Percentiles rank a stretch among this genome's conserved stretches.
These are phyloP conservation scores for Psilocybe mexicana DNA, from an alignment of 1,284 basidiomycete genomes.

Conservation along the genomic window DNA sequence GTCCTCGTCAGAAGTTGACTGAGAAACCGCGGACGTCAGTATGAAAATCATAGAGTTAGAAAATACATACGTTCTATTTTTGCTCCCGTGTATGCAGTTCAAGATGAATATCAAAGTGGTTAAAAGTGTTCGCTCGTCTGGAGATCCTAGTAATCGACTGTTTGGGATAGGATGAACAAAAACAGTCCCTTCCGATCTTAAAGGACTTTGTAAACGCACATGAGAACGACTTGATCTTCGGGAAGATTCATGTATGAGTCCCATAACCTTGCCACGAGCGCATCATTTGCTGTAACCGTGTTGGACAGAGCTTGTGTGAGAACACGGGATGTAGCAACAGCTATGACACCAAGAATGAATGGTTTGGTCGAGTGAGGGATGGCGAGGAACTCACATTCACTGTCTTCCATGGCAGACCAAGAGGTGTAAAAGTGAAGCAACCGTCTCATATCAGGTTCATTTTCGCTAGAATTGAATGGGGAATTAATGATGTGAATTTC, in stretches of 20 bases:
- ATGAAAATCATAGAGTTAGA: constrained; percentile 4
- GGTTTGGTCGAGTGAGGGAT: not conserved
- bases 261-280: constrained; percentile 59
- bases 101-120: constrained; percentile 70
- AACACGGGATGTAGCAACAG: constrained; percentile 54
- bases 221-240: constrained; percentile 72
- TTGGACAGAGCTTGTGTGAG: constrained; percentile 74
- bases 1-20: constrained; percentile 54
- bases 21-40: not conserved
- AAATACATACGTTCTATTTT: constrained; percentile 55
- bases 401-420: constrained; percentile 59
- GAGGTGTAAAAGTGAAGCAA: constrained; percentile 71
- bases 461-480: constrained; percentile 43
- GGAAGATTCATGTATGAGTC: constrained; percentile 61
- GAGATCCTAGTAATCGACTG: constrained; percentile 74
- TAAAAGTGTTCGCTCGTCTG: constrained; percentile 61
- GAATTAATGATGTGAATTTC: constrained; percentile 8
- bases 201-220: constrained; percentile 48
- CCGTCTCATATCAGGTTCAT: constrained; percentile 60
- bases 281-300: constrained; percentile 68
- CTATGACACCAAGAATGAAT: constrained; percentile 36
- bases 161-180: constrained; percentile 24
- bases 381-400: constrained; percentile 44
- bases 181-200: constrained; percentile 9
- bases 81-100: constrained; percentile 66